Evolutionary conservation across 768 basidiomycete genomes (phyloP).

Genomic region (Saitozyma sp.): DNA sequence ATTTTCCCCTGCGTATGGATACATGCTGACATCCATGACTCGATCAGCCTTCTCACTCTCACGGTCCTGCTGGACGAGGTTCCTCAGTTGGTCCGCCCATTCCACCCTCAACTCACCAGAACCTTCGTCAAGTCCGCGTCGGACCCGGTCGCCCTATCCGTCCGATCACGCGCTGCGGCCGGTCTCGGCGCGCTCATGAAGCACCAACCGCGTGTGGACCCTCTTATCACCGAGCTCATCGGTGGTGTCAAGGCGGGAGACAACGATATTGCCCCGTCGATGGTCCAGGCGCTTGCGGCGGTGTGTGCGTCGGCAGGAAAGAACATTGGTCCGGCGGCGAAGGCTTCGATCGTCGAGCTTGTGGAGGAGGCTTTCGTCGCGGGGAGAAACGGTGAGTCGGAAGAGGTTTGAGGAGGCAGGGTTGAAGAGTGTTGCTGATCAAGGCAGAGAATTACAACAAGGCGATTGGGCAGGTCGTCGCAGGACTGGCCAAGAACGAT

Average conservation of each 20-base stretch:
- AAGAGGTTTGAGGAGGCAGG: background rate
- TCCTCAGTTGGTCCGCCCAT: slow-evolving; percentile 87
- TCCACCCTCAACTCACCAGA: slow-evolving; percentile 96
- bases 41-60: slow-evolving; percentile 66
- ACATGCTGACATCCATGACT: slow-evolving; percentile 7
- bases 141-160: slow-evolving; percentile 72
- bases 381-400: slow-evolving; percentile 29
- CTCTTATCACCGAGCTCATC: slow-evolving; percentile 85
- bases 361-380: slow-evolving; percentile 68
- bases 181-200: slow-evolving; percentile 88
- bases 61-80: slow-evolving; percentile 81
- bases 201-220: slow-evolving; percentile 78
- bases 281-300: slow-evolving; percentile 71
- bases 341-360: slow-evolving; percentile 71
- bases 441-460: slow-evolving; percentile 67
- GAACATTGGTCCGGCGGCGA: slow-evolving; percentile 74
- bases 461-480: slow-evolving; percentile 65
- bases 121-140: slow-evolving; percentile 92
- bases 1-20: too few species aligned
- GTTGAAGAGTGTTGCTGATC: background rate
- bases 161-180: slow-evolving; percentile 76
- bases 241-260: slow-evolving; percentile 56
- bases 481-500: slow-evolving; percentile 62
- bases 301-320: slow-evolving; percentile 70
- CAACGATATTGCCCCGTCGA: slow-evolving; percentile 71